Base-by-base conservation (phyloP, 2,329 filamentous ascomycete genomes). In the Pseudocercospora ulei region DNA sequence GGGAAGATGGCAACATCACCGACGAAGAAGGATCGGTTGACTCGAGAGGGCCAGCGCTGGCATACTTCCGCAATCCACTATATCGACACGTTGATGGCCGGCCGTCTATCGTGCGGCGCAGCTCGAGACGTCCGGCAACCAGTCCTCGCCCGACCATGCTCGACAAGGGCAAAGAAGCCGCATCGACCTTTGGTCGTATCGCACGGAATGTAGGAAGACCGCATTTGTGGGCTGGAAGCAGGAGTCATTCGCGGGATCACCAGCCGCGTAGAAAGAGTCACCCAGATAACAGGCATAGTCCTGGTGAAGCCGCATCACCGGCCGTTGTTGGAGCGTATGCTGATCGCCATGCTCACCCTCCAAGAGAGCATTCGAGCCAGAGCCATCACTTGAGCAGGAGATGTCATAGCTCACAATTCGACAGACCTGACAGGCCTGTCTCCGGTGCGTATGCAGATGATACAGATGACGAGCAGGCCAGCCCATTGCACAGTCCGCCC, bases 31-130 rank as follows among this genome's bases (percentile, higher is more conserved):
- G 59, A 8, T 60, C 61, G 2, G 59, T 62, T 3, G 65, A 68
- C 39, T 65, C 67, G 20, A 57, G 62, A 27, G 63, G 62, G 8
- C 65, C 65, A 3, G 67, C 66, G 4, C 54, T 62, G 34, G 59
- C 58, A 9, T 70, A 71, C 54, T 70, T 71, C 53, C 58, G 62
- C 23, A 66, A 71, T 40, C 67, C 67, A 7, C 57, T 70, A 19
- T 69, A 68, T 43, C 59, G 67, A 33, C 66, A 67, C 35, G 56
- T 61, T 3, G 61, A 65, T 33, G 60, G 61, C 4, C 54, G 66
- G 22, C 65, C 67, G 2, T 58, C 58, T 1, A 63, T 68, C 24
- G 59, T 67, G 39, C 59, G 64, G 3, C 60, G 59, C 29, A 57
- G 55, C 36, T 48, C 47, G 4, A 60, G 56, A 28, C 51, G 55